Evolutionary conservation across 1,284 basidiomycete genomes (phyloP), one percentile per base, ranked within the genome.

Genomic region (Clitocybe nebularis): DNA sequence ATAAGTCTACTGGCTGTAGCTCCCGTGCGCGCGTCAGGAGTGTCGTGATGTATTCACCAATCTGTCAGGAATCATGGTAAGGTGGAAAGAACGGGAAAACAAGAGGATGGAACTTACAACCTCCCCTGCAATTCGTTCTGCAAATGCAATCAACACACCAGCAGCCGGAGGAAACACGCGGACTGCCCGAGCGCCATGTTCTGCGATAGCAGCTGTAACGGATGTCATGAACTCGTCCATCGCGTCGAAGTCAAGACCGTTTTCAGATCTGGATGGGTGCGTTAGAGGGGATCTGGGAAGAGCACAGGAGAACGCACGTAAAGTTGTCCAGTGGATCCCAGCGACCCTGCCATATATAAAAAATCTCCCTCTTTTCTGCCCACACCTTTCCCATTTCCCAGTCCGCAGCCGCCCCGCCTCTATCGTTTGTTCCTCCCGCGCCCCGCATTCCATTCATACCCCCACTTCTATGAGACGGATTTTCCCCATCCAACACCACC

Each of bases 301-400:
- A 6, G 38, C 20, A 25, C 30, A 36, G 8, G 19, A 42, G 24
- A 46, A 74, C 88, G 61, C 60, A 89, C 84, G 84, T 84, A 57
- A 94, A 81, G 63, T 96, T 96, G 48, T 85, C 81, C 26, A 86
- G 57, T 0, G 93, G 79, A 52, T 88, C 78, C 82, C 90, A 94
- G 38, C 75, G 72, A 2, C 75, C 79, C 45, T 81, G 78, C 55
- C 91, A 85, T n/a, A n/a, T n/a, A 61, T 94, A 96, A 57, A 97
- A 92, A n/a, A 96, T 81, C 59, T 94, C 91, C 21, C 87, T 70
- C 66, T 95, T 95, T 64, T 97, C 93, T 1, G 89, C 82, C 89
- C 94, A 97, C 13, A 93, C 84, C 42, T 88, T 80, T 0, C 89
- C 90, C 69, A 93, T 81, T 60, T 94, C 92, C 91, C 91, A 94